A percentile compares a stretch with the other conserved stretches of the same genome.
Conservation (phyloP, 352 stramenopile species). For the Aphanomyces invadans region DNA sequence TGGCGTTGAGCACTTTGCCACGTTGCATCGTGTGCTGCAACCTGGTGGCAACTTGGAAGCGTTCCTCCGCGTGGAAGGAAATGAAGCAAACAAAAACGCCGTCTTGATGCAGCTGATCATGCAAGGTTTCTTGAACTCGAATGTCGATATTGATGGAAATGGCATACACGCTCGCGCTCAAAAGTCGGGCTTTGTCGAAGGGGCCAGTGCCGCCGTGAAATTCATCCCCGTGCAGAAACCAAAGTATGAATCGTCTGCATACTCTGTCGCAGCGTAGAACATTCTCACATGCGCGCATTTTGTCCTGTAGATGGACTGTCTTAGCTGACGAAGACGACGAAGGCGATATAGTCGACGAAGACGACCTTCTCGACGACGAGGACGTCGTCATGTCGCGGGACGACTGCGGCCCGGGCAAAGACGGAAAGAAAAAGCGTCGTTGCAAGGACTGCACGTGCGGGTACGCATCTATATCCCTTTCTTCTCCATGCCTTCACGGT, state of each 20-base stretch:
- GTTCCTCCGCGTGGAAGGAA: neutral
- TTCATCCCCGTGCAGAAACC: slow-evolving; percentile 37
- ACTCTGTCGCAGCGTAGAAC: too few relatives aligned
- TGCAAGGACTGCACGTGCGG: slow-evolving; percentile 98
- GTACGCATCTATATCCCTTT: slow-evolving; percentile 32
- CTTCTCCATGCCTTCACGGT: slow-evolving; percentile 27
- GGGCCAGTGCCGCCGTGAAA: slow-evolving; percentile 39
- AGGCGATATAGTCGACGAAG: slow-evolving; percentile 76
- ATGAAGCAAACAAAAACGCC: slow-evolving; percentile 32
- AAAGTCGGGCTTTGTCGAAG: slow-evolving; percentile 54
- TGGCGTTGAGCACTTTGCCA: neutral
- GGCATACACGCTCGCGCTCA: slow-evolving; percentile 44
- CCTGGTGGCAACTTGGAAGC: slow-evolving; percentile 6
- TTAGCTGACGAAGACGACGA: slow-evolving; percentile 59
- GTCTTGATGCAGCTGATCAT: slow-evolving; percentile 78
- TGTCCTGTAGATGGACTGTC: slow-evolving; percentile 44
- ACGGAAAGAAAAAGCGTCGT: slow-evolving; percentile 88
- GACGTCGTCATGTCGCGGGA: slow-evolving; percentile 72
- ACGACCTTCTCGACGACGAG: slow-evolving; percentile 74
- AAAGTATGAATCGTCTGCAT: too few relatives aligned
- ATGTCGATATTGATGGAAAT: slow-evolving; percentile 29
- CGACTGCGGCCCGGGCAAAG: slow-evolving; percentile 69
- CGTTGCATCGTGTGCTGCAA: slow-evolving; percentile 16
- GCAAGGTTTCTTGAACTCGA: slow-evolving; percentile 56
- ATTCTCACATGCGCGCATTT: too few relatives aligned